phyloP scores from a whole-genome alignment of 2,329 filamentous ascomycete species.

The Penicillium sp. region DNA sequence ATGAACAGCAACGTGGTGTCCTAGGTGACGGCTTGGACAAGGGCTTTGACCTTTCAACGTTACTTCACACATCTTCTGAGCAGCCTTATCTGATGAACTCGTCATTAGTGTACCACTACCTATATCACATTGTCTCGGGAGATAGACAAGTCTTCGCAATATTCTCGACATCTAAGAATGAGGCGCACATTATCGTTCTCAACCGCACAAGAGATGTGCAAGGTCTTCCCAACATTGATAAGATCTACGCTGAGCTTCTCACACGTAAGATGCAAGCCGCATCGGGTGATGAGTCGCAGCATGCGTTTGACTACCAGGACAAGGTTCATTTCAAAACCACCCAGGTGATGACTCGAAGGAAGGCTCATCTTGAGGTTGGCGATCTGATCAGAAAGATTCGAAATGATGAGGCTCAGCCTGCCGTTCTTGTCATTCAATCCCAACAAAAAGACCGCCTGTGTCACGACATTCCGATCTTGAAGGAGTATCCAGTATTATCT shows the following conservation, averaged over 20 bases:
- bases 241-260: constrained; percentile 78
- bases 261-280: constrained; percentile 62
- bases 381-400: constrained; percentile 88
- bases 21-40: constrained; percentile 89
- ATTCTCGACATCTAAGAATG: constrained; percentile 76
- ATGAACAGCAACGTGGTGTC: constrained; percentile 84
- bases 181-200: constrained; percentile 85
- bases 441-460: constrained; percentile 76
- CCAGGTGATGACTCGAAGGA: constrained; percentile 84
- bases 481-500: constrained; percentile 78
- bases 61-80: constrained; percentile 67
- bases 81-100: constrained; percentile 73
- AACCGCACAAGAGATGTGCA: constrained; percentile 78
- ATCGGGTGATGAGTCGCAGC: constrained; percentile 70
- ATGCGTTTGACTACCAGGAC: constrained; percentile 82
- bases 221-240: constrained; percentile 84
- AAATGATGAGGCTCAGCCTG: constrained; percentile 75
- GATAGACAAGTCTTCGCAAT: constrained; percentile 91
- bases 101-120: constrained; percentile 77
- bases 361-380: constrained; percentile 81
- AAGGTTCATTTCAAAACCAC: constrained; percentile 79
- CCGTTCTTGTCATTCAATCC: constrained; percentile 86
- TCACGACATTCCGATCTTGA: constrained; percentile 79
- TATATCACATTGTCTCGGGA: constrained; percentile 88
- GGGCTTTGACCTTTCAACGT: constrained; percentile 79